Percentiles rank a stretch among this genome's conserved stretches.
Conservation (phyloP, 2,329 filamentous ascomycete species). For the Botrytis medusae region DNA sequence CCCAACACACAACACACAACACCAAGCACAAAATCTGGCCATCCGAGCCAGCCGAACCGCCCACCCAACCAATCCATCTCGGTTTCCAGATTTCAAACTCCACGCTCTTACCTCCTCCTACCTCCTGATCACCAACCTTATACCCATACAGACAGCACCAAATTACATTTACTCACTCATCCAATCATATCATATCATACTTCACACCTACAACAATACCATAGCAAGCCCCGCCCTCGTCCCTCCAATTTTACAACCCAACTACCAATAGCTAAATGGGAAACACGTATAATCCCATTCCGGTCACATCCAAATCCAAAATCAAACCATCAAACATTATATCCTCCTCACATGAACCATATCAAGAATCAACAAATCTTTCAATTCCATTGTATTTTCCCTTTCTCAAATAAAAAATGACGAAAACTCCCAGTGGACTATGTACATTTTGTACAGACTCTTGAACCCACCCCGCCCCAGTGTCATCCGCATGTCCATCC, state of each 20-base stretch:
- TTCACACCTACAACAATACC: too few relatives aligned
- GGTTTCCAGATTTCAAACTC: too few relatives aligned
- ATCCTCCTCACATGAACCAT: background rate
- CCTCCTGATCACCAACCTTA: too few relatives aligned
- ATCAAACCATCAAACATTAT: background rate
- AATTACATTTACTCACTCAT: too few relatives aligned
- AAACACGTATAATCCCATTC: background rate
- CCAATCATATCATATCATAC: too few relatives aligned
- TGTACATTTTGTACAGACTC: slow-evolving; percentile 18
- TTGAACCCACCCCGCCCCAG: background rate
- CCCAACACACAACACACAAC: too few relatives aligned
- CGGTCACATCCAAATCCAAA: background rate
- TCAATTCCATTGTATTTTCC: background rate
- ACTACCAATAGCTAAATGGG: background rate
- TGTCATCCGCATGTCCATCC: background rate
- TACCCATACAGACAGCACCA: too few relatives aligned
- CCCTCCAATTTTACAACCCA: background rate
- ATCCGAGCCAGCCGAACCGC: too few relatives aligned
- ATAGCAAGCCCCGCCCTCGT: too few relatives aligned
- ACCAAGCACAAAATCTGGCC: too few relatives aligned
- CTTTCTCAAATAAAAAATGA: background rate
- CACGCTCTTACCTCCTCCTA: too few relatives aligned
- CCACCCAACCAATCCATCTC: too few relatives aligned
- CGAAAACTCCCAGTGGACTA: slow-evolving; percentile 14
- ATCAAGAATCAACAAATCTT: background rate